Base-by-base conservation (phyloP, 257 asterid genomes). In the Linaria vulgaris region DNA sequence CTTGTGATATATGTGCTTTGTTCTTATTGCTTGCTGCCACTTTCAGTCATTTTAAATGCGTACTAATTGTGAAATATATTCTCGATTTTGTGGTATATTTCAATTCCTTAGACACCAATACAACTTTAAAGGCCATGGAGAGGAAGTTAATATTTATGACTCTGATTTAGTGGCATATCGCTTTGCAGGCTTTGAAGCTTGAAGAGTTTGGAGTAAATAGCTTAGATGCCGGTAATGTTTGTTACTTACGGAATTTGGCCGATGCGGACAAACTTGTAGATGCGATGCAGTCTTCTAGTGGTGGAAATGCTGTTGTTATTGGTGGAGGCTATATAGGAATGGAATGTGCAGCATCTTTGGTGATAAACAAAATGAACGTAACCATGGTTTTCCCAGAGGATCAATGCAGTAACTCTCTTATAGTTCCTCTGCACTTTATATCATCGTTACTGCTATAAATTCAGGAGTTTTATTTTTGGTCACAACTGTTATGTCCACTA, bases 251-350 rank as follows among this genome's bases (percentile, higher is more conserved):
- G 46, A 80, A 90, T 67, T 77, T 87, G 80, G 79, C 85, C 71
- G 96, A 90, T 79, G 95, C 96, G 30, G 86, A 83, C 70, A 85
- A 82, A 74, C 84, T 90, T 73, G 88, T 76, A 30, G 66, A 69
- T 53, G 88, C 80, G 56, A 87, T 85, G 81, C 77, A 78, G 79
- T 78, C 87, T 66, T 77, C 78, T 72, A 70, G 75, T 69, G 88
- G 95, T 71, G 90, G 90, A 67, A 73, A 82, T 78, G 94, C 95
- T 58, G 82, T 90, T 63, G 95, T 90, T 65, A 79, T 90, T 48
- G 97, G 96, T 5, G 97, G 96, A 19, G 96, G 96, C 75, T 90
- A 87, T 70, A 87, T 90, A 72, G 94, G 97, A 78, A 87, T 90
- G 97, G 95, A 90, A 66, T 87, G 96, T 55, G 96, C 92, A 50